phyloP scores from a whole-genome alignment of 2,329 filamentous ascomycete species.

The Fusarium poae region DNA sequence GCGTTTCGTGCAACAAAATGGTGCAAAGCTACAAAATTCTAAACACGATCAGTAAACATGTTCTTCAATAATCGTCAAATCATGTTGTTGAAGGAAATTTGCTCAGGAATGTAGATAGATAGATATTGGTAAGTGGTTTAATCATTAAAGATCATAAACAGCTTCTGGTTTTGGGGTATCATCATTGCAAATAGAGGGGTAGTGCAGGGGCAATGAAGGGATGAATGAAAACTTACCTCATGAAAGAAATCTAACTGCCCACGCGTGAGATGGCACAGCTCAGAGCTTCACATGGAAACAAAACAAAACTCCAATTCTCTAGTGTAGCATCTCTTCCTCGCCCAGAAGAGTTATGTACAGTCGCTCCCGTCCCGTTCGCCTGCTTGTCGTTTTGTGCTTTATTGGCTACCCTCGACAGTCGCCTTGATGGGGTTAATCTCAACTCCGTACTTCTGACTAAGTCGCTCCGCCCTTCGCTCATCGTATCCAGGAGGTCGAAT shows the following conservation, averaged over 20 bases:
- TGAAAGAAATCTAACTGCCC: slow-evolving; percentile 28
- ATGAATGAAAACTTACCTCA: slow-evolving; percentile 45
- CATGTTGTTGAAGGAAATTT: background rate
- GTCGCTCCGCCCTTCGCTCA: slow-evolving; percentile 82
- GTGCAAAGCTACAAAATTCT: slow-evolving; percentile 1
- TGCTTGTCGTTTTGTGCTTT: slow-evolving; percentile 40
- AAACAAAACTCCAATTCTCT: slow-evolving; percentile 58
- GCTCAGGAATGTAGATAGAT: slow-evolving; percentile 38
- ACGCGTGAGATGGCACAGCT: slow-evolving; percentile 43
- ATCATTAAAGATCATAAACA: slow-evolving; percentile 59
- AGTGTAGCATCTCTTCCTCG: slow-evolving; percentile 55
- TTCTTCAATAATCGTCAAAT: background rate
- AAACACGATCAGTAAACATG: slow-evolving; percentile 13
- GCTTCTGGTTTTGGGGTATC: slow-evolving; percentile 60
- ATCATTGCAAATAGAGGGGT: slow-evolving; percentile 52
- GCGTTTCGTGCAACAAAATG: background rate
- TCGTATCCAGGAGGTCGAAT: slow-evolving; percentile 86
- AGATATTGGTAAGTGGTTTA: slow-evolving; percentile 48
- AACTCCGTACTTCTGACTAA: slow-evolving; percentile 89
- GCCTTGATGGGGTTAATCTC: slow-evolving; percentile 78
- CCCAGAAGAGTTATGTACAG: slow-evolving; percentile 57
- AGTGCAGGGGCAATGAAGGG: background rate
- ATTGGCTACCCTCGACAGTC: slow-evolving; percentile 60
- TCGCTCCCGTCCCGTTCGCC: slow-evolving; percentile 48
- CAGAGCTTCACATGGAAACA: slow-evolving; percentile 48